A percentile compares a stretch with the other conserved stretches of the same genome.
These are phyloP conservation scores for Maudiozyma humilis DNA, from an alignment of 1,139 yeast genomes.

Conservation along the genomic window DNA sequence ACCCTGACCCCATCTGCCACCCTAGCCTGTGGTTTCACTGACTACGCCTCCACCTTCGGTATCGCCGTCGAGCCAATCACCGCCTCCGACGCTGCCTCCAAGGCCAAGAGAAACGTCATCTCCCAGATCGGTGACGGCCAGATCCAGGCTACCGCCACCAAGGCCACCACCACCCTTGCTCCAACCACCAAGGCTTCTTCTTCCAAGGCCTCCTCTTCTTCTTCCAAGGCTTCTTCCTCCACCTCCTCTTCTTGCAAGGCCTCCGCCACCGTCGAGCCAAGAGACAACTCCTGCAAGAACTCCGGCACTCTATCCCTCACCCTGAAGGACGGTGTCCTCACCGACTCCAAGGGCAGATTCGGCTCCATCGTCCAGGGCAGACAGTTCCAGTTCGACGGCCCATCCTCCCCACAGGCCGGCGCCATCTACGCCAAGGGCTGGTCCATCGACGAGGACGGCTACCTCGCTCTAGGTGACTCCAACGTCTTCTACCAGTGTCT, in stretches of 20 bases:
- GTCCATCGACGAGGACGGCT: constrained; percentile 57
- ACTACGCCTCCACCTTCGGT: constrained; percentile 56
- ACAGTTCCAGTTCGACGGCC: constrained; percentile 88
- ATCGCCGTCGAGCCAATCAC: constrained; percentile 54
- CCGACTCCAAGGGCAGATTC: constrained; percentile 60
- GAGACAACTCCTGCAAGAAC: constrained; percentile 38
- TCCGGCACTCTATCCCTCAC: constrained; percentile 48
- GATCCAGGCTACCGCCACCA: constrained; percentile 33
- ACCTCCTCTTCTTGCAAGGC: constrained; percentile 33
- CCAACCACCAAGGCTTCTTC: constrained; percentile 41
- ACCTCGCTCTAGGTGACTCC: constrained; percentile 61
- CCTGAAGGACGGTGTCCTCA: constrained; percentile 47
- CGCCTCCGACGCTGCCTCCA: constrained; percentile 35
- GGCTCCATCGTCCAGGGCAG: constrained; percentile 81
- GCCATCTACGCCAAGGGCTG: constrained; percentile 81
- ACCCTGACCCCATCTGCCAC: constrained; percentile 58
- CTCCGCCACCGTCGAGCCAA: constrained; percentile 14
- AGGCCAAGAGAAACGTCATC: constrained; percentile 37
- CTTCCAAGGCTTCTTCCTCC: constrained; percentile 19
- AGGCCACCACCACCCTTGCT: constrained; percentile 53
- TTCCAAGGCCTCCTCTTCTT: constrained; percentile 30
- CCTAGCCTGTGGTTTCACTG: constrained; percentile 52
- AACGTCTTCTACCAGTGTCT: constrained; percentile 70
- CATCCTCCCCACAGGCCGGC: constrained; percentile 90
- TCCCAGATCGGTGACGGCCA: constrained; percentile 11